phyloP scores from a whole-genome alignment of 1,139 yeast genomes.

The Meyerozyma carpophila region DNA sequence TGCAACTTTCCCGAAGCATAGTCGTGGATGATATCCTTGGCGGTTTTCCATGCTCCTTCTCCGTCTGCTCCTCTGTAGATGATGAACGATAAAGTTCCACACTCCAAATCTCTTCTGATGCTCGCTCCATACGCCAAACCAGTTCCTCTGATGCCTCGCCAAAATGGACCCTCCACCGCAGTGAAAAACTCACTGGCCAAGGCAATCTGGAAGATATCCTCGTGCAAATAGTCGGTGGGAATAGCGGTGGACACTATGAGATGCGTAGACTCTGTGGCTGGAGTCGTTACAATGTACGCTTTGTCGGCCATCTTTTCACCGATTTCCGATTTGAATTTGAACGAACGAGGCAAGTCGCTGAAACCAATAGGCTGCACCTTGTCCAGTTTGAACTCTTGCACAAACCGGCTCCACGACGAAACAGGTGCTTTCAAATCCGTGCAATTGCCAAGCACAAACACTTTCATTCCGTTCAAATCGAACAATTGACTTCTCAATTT shows the following conservation, averaged over 20 bases:
- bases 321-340: constrained; percentile 47
- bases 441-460: constrained; percentile 70
- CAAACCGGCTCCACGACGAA: constrained; percentile 53
- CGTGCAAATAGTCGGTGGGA: constrained; percentile 58
- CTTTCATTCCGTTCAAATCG: constrained; percentile 54
- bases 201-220: constrained; percentile 66
- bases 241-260: constrained; percentile 56
- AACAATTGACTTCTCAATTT: constrained; percentile 53
- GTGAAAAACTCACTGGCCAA: constrained; percentile 74
- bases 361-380: constrained; percentile 4
- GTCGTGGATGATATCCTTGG: constrained; percentile 60
- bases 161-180: constrained; percentile 93
- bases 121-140: constrained; percentile 92
- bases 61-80: constrained; percentile 86
- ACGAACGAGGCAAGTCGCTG: constrained; percentile 46
- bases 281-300: constrained; percentile 67
- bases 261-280: constrained; percentile 87
- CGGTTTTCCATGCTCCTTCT: constrained; percentile 62
- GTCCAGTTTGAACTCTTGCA: constrained; percentile 18
- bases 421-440: constrained; percentile 48
- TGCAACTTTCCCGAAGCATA: constrained; percentile 47
- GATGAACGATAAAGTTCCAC: constrained; percentile 60
- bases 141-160: constrained; percentile 94
- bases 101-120: constrained; percentile 54
- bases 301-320: constrained; percentile 51